Conservation (phyloP, 2,329 filamentous ascomycete genomes). For the Decorospora gaudefroyi region DNA sequence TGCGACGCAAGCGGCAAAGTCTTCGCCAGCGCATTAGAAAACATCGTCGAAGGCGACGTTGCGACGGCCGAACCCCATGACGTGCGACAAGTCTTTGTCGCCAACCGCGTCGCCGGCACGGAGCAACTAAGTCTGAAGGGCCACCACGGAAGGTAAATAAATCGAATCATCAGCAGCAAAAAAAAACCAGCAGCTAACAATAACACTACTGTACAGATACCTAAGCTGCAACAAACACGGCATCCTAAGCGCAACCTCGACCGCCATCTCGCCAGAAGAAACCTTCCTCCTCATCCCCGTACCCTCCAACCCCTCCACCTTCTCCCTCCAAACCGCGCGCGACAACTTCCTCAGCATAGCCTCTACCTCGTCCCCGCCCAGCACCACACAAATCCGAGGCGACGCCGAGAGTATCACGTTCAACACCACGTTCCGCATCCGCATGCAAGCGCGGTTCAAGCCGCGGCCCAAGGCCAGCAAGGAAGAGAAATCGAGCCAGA, state of each 20-base stretch:
- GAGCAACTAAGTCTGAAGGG: slow-evolving; percentile 86
- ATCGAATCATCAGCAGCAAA: no score
- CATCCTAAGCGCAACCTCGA: slow-evolving; percentile 72
- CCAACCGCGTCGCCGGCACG: slow-evolving; percentile 79
- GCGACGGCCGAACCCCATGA: slow-evolving; percentile 92
- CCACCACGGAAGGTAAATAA: slow-evolving; percentile 73
- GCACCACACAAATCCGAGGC: slow-evolving; percentile 68
- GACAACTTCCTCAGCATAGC: slow-evolving; percentile 70
- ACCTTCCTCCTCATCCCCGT: slow-evolving; percentile 70
- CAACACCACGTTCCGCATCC: slow-evolving; percentile 74
- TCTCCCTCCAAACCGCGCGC: slow-evolving; percentile 73
- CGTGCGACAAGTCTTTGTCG: slow-evolving; percentile 93
- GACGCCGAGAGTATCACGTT: slow-evolving; percentile 71
- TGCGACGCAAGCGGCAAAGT: slow-evolving; percentile 87
- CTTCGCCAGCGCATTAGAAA: slow-evolving; percentile 80
- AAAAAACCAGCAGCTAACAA: slow-evolving; percentile 9
- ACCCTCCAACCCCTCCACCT: slow-evolving; percentile 69
- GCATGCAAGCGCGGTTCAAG: slow-evolving; percentile 96
- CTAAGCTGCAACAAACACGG: slow-evolving; percentile 85
- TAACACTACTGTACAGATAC: slow-evolving; percentile 70
- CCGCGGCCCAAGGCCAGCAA: slow-evolving; percentile 77
- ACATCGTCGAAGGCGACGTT: slow-evolving; percentile 81
- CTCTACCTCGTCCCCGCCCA: slow-evolving; percentile 43
- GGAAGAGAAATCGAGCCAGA: slow-evolving; percentile 80
- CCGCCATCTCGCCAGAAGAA: slow-evolving; percentile 84